Conservation (phyloP, 1,284 basidiomycete genomes). For the Phellopilus nigrolimitatus region DNA sequence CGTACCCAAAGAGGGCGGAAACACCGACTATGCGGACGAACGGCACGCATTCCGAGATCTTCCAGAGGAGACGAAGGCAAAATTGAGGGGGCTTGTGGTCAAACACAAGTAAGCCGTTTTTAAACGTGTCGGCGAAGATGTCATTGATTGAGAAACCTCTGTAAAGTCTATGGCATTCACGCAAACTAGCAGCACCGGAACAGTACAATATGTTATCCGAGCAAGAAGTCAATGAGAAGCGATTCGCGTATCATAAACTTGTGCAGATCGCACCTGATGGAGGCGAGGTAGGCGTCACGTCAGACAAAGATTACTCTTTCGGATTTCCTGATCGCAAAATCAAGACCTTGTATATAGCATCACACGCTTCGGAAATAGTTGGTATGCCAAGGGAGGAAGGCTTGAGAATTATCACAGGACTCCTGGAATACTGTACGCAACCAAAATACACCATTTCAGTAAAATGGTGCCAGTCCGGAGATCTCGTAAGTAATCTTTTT, state of each 20-base stretch:
- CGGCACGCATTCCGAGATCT: slow-evolving; percentile 27
- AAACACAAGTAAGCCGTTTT: slow-evolving; percentile 22
- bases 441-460: slow-evolving; percentile 26
- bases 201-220: slow-evolving; percentile 24
- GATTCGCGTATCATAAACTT: slow-evolving; percentile 26
- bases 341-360: slow-evolving; percentile 27
- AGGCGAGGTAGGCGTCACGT: slow-evolving; percentile 18
- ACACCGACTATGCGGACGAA: slow-evolving; percentile 29
- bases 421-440: slow-evolving; percentile 27
- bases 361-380: slow-evolving; percentile 26
- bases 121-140: neutral
- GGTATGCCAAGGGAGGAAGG: slow-evolving; percentile 26
- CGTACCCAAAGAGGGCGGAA: slow-evolving; percentile 27
- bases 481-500: slow-evolving; percentile 23
- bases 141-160: neutral
- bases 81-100: slow-evolving; percentile 28
- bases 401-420: slow-evolving; percentile 25
- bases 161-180: slow-evolving; percentile 24
- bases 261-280: slow-evolving; percentile 26
- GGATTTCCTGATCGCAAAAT: neutral
- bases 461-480: slow-evolving; percentile 28
- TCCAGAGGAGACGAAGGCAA: slow-evolving; percentile 24
- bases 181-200: slow-evolving; percentile 25
- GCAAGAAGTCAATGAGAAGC: slow-evolving; percentile 24
- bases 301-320: neutral